A percentile compares a stretch with the other conserved stretches of the same genome.
These are phyloP conservation scores for Setaria viridis DNA, from an alignment of 202 grass and related monocot genomes.

Conservation along the genomic window DNA sequence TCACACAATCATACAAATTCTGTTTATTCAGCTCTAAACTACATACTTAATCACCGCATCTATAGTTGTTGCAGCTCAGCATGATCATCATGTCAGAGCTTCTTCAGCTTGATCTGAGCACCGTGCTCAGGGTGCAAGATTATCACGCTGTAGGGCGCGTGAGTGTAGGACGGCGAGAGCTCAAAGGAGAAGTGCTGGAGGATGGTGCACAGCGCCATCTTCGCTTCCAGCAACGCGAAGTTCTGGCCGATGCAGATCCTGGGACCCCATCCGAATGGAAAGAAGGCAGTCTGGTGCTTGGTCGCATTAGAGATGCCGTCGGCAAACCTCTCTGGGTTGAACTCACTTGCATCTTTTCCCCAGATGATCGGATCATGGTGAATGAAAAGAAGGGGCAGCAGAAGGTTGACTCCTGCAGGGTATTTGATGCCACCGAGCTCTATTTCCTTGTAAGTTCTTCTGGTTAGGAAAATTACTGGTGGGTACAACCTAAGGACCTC, in stretches of 20 bases:
- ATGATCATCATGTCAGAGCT: constrained; percentile 24
- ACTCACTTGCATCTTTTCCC: constrained; percentile 51
- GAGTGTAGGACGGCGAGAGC: neutral
- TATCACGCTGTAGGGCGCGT: constrained; percentile 47
- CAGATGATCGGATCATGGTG: constrained; percentile 56
- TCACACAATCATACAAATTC: neutral
- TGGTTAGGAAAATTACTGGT: neutral
- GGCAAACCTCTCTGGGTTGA: constrained; percentile 57
- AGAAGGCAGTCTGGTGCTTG: constrained; percentile 41
- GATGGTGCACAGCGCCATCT: too few species aligned
- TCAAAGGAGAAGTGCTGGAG: too few species aligned
- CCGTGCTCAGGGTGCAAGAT: constrained; percentile 64
- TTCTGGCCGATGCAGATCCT: constrained; percentile 53
- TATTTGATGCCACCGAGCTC: constrained; percentile 35
- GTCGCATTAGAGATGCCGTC: constrained; percentile 58
- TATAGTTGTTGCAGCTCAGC: neutral
- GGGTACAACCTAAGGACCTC: constrained; percentile 40
- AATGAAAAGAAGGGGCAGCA: constrained; percentile 44
- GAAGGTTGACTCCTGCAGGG: constrained; percentile 21
- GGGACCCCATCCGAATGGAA: constrained; percentile 66
- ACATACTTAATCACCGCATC: neutral
- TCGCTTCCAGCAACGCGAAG: too few species aligned
- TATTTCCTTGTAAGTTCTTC: constrained; percentile 39
- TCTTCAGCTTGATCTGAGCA: constrained; percentile 51
- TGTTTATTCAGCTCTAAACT: neutral